These are phyloP conservation scores for Exophiala aquamarina DNA, from an alignment of 2,329 filamentous ascomycete genomes.

Conservation along the genomic window DNA sequence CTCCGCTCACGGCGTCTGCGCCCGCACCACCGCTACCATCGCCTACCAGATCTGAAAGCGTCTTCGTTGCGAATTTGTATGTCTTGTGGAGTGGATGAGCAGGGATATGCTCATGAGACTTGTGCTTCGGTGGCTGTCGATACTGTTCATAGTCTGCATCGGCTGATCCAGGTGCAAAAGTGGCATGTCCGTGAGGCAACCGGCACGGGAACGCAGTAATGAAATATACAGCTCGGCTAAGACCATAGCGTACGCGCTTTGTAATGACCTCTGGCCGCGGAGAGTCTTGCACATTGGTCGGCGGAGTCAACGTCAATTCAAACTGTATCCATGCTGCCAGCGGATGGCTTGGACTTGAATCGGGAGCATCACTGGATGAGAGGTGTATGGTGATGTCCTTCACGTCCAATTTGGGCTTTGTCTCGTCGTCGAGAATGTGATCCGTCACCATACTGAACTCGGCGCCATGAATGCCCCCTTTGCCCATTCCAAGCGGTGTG, in stretches of 20 bases:
- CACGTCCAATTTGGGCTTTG: constrained; percentile 21
- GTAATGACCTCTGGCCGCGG: constrained; percentile 29
- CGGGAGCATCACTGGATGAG: constrained; percentile 12
- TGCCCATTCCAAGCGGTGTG: constrained; percentile 38
- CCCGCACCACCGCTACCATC: constrained; percentile 1
- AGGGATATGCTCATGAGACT: constrained; percentile 22
- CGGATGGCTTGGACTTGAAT: constrained; percentile 15
- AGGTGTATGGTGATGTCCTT: constrained; percentile 31
- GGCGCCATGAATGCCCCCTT: constrained; percentile 37
- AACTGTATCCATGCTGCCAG: constrained; percentile 24
- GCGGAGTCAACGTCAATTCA: constrained; percentile 16
- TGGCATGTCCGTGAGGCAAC: constrained; percentile 39
- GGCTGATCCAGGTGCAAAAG: constrained; percentile 8
- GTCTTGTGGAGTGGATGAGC: constrained; percentile 27
- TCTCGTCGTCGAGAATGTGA: constrained; percentile 16
- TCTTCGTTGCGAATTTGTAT: constrained; percentile 23
- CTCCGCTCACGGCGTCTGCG: not conserved
- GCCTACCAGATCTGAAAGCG: constrained; percentile 17
- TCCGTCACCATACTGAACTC: constrained; percentile 42
- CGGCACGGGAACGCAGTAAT: constrained; percentile 56
- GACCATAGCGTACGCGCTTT: constrained; percentile 35
- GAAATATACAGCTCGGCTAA: constrained; percentile 55
- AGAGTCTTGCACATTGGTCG: constrained; percentile 29
- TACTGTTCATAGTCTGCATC: constrained; percentile 11
- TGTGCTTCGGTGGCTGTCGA: constrained; percentile 17